Percentiles rank a stretch among this genome's conserved stretches.
phyloP scores from a whole-genome alignment of 2,329 filamentous ascomycete genomes.

The Sclerotinia borealis region DNA sequence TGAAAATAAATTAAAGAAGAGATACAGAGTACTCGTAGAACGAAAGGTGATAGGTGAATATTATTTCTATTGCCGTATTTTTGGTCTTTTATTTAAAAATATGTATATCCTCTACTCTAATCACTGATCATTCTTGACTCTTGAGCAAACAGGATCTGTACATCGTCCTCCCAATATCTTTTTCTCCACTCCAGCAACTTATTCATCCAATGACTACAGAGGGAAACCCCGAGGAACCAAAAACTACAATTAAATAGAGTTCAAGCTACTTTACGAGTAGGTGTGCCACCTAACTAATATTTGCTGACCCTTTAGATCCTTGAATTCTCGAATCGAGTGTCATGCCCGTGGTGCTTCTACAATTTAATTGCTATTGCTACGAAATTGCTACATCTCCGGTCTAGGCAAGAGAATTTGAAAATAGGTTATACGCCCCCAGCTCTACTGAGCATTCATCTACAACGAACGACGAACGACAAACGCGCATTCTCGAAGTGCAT shows the following conservation, averaged over 20 bases:
- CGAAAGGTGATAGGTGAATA: too few species aligned
- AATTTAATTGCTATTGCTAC: slow-evolving; percentile 2
- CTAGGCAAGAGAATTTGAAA: slow-evolving; percentile 9
- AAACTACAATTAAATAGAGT: slow-evolving; percentile 1
- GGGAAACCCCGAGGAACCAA: neutral
- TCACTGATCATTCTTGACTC: too few species aligned
- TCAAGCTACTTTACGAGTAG: slow-evolving; percentile 1
- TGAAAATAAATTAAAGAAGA: too few species aligned
- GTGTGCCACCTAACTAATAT: neutral
- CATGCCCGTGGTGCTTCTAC: slow-evolving; percentile 13
- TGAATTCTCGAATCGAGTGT: neutral
- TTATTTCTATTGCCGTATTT: too few species aligned
- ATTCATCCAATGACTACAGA: slow-evolving; percentile 2
- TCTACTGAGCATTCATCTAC: slow-evolving; percentile 14
- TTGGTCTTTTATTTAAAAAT: too few species aligned
- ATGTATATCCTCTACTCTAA: too few species aligned
- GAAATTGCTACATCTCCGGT: neutral
- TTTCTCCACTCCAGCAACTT: slow-evolving; percentile 5
- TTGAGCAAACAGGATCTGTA: too few species aligned
- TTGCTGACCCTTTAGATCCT: neutral
- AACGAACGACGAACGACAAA: slow-evolving; percentile 1
- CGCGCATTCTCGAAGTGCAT: slow-evolving; percentile 18
- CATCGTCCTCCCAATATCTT: slow-evolving; percentile 3
- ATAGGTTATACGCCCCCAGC: slow-evolving; percentile 1
- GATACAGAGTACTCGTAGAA: too few species aligned